These are phyloP conservation scores for Phytophthora hibernalis DNA, from an alignment of 352 stramenopile species.

Conservation along the genomic window DNA sequence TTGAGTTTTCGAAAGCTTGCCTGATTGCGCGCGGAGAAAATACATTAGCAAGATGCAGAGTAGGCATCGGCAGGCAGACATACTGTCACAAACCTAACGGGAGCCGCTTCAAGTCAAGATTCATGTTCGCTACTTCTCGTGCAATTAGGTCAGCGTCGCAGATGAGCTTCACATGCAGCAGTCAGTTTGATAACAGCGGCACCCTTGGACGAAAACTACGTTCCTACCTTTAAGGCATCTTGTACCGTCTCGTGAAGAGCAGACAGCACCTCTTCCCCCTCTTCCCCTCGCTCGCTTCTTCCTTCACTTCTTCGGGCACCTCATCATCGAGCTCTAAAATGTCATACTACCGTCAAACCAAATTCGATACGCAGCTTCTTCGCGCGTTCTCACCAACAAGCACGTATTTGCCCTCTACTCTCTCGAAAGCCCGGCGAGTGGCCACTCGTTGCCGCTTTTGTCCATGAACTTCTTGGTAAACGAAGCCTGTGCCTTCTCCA, in stretches of 20 bases:
- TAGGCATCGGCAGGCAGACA: not conserved
- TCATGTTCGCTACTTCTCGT: constrained; percentile 57
- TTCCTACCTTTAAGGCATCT: constrained; percentile 48
- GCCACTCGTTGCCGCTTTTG: constrained; percentile 77
- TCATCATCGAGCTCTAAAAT: constrained; percentile 44
- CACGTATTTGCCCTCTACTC: constrained; percentile 63
- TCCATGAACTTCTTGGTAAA: constrained; percentile 72
- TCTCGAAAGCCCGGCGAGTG: constrained; percentile 52
- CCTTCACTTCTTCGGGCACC: constrained; percentile 48
- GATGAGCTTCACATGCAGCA: constrained; percentile 39
- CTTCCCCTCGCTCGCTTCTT: constrained; percentile 41
- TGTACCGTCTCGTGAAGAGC: constrained; percentile 44
- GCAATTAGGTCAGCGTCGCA: constrained; percentile 59
- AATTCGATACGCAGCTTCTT: not conserved
- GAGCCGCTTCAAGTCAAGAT: constrained; percentile 61
- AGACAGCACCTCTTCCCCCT: constrained; percentile 44
- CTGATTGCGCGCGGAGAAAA: constrained; percentile 3
- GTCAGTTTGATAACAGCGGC: not conserved
- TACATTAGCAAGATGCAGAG: not conserved
- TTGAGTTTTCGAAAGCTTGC: constrained; percentile 61
- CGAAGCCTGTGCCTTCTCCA: constrained; percentile 59
- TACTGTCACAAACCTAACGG: constrained; percentile 42
- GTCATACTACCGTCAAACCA: not conserved
- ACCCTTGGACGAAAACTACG: not conserved
- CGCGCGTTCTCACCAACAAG: constrained; percentile 51